phyloP scores from a whole-genome alignment of 331 rosid species.

The Malus hybrid region DNA sequence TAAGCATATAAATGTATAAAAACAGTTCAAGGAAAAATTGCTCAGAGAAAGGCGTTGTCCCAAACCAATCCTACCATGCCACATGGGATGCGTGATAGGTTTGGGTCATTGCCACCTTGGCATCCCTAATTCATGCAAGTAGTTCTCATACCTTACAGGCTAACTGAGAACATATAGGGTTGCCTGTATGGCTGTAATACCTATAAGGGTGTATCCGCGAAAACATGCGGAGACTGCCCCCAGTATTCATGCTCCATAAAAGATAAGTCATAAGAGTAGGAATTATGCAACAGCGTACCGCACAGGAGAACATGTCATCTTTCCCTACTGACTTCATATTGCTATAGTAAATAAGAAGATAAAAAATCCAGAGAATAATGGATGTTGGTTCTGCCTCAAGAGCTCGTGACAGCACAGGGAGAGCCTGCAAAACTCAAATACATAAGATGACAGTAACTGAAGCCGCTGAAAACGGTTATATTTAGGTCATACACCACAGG shows the following conservation, averaged over 20 bases:
- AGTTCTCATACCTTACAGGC: neutral
- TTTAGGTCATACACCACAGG: slow-evolving; percentile 4
- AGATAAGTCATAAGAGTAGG: slow-evolving; percentile 6
- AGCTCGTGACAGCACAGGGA: slow-evolving; percentile 63
- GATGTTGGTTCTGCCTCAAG: slow-evolving; percentile 73
- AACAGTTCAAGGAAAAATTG: neutral
- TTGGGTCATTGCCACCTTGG: no score
- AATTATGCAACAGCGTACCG: slow-evolving; percentile 64
- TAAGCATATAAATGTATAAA: neutral
- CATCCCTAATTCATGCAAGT: no score
- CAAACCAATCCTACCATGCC: no score
- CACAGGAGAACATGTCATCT: slow-evolving; percentile 87
- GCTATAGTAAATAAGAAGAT: slow-evolving; percentile 73
- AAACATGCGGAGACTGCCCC: neutral
- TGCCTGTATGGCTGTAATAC: neutral
- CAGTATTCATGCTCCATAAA: neutral
- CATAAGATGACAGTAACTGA: slow-evolving; percentile 17
- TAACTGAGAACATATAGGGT: neutral
- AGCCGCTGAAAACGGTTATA: slow-evolving; percentile 9
- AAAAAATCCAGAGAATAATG: slow-evolving; percentile 61
- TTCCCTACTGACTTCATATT: slow-evolving; percentile 47
- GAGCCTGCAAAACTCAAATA: slow-evolving; percentile 62
- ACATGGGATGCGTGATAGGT: no score
- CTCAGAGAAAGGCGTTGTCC: neutral
- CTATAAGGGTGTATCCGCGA: neutral